phyloP scores from a whole-genome alignment of 129 eudicot genomes.

The Solidago caesia region DNA sequence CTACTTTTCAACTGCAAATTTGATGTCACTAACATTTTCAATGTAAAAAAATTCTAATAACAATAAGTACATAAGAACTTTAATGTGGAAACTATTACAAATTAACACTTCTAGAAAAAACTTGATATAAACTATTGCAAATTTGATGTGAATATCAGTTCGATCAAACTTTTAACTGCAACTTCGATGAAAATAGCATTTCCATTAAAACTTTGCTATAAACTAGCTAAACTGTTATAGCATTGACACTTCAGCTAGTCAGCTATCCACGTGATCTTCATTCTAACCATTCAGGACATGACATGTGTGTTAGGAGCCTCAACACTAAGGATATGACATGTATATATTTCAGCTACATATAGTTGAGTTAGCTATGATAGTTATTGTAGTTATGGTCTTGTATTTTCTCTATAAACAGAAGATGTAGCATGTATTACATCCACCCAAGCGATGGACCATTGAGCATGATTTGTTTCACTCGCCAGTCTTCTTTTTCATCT shows the following conservation, averaged over 20 bases:
- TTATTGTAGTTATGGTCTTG: not conserved
- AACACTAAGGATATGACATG: too few species aligned
- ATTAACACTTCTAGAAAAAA: not conserved
- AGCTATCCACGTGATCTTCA: too few species aligned
- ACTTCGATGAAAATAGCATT: not conserved
- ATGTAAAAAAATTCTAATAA: too few species aligned
- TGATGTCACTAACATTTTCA: not conserved
- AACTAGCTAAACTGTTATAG: not conserved
- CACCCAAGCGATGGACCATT: too few species aligned
- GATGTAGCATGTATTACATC: not conserved
- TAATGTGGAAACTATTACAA: not conserved
- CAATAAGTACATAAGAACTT: too few species aligned
- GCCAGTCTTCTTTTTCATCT: too few species aligned
- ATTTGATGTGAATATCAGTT: slow-evolving; percentile 1
- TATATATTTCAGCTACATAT: too few species aligned
- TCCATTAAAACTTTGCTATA: not conserved
- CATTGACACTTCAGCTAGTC: too few species aligned
- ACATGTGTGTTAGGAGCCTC: too few species aligned
- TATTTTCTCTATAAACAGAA: not conserved
- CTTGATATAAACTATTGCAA: not conserved
- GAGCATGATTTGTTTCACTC: too few species aligned
- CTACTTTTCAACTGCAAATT: not conserved
- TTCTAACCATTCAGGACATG: too few species aligned
- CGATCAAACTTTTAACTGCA: not conserved
- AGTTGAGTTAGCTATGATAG: too few species aligned